These are phyloP conservation scores for Fusarium acutatum DNA, from an alignment of 2,329 filamentous ascomycete species.

Conservation along the genomic window DNA sequence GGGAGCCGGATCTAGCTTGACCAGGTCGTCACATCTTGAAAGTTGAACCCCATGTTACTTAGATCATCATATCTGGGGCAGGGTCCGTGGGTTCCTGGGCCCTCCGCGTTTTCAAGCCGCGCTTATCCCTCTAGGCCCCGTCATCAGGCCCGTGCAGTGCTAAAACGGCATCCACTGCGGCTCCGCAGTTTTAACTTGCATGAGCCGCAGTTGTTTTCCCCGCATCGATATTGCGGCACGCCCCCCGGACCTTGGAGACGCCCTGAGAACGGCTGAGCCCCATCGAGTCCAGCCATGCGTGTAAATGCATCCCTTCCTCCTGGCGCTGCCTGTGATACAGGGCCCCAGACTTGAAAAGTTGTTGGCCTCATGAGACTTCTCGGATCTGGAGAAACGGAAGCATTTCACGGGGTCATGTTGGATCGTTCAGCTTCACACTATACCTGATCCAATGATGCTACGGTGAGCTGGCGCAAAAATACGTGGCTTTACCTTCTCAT, in stretches of 20 bases:
- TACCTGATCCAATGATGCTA: conserved; percentile 4
- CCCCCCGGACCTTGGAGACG: conserved; percentile 16
- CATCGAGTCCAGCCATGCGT: neutral
- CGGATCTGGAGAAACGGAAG: conserved; percentile 22
- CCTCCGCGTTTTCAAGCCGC: conserved; percentile 36
- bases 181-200: conserved; percentile 44
- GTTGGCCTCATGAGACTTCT: conserved; percentile 18
- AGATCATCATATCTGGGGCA: conserved; percentile 29
- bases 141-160: conserved; percentile 26
- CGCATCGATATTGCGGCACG: conserved; percentile 37
- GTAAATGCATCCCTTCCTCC: conserved; percentile 32
- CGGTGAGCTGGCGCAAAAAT: neutral
- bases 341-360: conserved; percentile 35
- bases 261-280: conserved; percentile 13
- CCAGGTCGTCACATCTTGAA: conserved; percentile 17
- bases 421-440: neutral
- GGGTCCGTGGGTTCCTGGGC: conserved; percentile 36
- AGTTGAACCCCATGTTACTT: conserved; percentile 8
- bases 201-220: conserved; percentile 44
- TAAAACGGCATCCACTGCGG: conserved; percentile 40
- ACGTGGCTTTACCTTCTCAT: conserved; percentile 19
- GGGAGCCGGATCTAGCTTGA: conserved; percentile 10
- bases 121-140: conserved; percentile 32
- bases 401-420: conserved; percentile 1
- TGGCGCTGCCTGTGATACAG: conserved; percentile 36